These are phyloP conservation scores for Podaxis carcinomalis DNA, from an alignment of 768 basidiomycete species.

Conservation along the genomic window DNA sequence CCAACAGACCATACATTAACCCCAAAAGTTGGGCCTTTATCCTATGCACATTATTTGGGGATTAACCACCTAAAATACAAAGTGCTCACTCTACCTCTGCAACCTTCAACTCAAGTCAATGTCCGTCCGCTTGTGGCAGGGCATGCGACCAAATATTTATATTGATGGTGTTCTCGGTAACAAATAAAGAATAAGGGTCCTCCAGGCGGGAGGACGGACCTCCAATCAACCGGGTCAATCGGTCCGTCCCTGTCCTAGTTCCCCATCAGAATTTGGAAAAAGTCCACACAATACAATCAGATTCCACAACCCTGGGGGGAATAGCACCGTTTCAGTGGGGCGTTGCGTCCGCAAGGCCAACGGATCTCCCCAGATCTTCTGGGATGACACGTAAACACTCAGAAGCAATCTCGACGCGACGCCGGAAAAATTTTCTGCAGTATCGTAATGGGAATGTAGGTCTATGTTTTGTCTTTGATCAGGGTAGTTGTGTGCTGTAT, in stretches of 20 bases:
- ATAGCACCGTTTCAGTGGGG: neutral
- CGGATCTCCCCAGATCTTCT: neutral
- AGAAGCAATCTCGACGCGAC: neutral
- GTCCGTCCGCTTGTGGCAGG: neutral
- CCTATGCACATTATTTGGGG: neutral
- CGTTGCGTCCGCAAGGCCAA: neutral
- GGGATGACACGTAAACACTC: neutral
- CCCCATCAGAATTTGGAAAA: neutral
- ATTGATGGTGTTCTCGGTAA: neutral
- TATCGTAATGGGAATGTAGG: neutral
- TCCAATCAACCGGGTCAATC: slow-evolving; percentile 5
- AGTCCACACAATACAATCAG: neutral
- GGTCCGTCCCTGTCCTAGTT: slow-evolving; percentile 2
- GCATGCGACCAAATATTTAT: slow-evolving; percentile 7
- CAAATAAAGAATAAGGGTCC: slow-evolving; percentile 4
- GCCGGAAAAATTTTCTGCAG: neutral
- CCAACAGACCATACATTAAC: neutral
- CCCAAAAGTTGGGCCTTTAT: slow-evolving; percentile 2
- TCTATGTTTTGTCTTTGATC: neutral
- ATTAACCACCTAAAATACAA: slow-evolving; percentile 3
- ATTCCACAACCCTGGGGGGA: slow-evolving; percentile 2
- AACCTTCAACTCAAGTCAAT: neutral
- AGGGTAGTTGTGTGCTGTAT: neutral
- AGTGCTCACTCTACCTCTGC: neutral
- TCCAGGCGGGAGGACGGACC: neutral